Evolutionary conservation across 1,284 basidiomycete species (phyloP).

Genomic region (Ceraceosorus guamensis): DNA sequence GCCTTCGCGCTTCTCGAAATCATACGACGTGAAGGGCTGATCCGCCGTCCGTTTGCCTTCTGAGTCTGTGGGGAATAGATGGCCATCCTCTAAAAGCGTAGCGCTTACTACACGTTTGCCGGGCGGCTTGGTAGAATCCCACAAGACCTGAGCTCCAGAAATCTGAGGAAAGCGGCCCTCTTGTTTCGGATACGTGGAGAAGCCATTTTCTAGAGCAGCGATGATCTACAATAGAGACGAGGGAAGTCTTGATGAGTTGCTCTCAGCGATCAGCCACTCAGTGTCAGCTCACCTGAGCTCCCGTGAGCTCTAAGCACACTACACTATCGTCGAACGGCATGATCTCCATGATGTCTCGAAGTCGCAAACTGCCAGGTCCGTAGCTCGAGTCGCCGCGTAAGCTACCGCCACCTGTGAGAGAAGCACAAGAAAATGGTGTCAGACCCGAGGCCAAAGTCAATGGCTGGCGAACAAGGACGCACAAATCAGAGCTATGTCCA

Average conservation of each 20-base stretch:
- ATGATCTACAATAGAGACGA: conserved; percentile 56
- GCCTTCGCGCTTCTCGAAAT: conserved; percentile 42
- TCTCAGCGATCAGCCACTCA: neutral
- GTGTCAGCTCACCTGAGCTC: conserved; percentile 49
- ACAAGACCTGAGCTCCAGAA: conserved; percentile 74
- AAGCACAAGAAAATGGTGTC: neutral
- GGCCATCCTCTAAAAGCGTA: conserved; percentile 24
- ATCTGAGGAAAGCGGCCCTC: conserved; percentile 87
- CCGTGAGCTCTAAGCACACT: conserved; percentile 74
- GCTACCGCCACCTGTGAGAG: conserved; percentile 68
- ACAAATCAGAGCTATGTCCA: conserved; percentile 31
- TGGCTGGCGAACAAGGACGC: conserved; percentile 49
- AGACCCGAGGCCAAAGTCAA: conserved; percentile 55
- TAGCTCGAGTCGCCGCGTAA: conserved; percentile 78
- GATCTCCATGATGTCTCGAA: conserved; percentile 79
- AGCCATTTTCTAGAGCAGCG: conserved; percentile 68
- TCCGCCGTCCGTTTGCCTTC: neutral
- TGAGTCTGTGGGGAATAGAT: conserved; percentile 6
- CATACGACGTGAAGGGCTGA: conserved; percentile 11
- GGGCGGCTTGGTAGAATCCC: conserved; percentile 64
- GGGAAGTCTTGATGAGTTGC: neutral
- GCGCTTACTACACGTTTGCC: conserved; percentile 32
- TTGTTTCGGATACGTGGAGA: conserved; percentile 77
- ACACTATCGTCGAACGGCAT: conserved; percentile 77
- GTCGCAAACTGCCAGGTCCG: conserved; percentile 59